These are phyloP conservation scores for Cryptococcus floricola DNA, from an alignment of 1,284 basidiomycete genomes.

Conservation along the genomic window DNA sequence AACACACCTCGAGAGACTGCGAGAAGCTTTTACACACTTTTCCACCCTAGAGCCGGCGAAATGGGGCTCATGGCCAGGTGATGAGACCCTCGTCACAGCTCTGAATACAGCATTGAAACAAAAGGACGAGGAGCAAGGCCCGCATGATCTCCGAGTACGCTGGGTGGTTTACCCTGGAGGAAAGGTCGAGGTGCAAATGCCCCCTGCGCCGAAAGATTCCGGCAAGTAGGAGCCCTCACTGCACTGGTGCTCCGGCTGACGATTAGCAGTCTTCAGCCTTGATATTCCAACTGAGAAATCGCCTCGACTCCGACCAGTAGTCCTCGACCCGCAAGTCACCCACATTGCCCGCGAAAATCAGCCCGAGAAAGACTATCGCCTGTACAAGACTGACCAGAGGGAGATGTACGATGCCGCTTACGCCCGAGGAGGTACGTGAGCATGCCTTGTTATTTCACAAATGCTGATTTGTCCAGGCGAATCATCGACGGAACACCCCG, in stretches of 20 bases:
- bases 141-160: constrained; percentile 37
- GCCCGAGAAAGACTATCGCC: constrained; percentile 15
- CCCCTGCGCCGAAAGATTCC: constrained; percentile 25
- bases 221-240: constrained; percentile 12
- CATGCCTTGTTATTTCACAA: neutral
- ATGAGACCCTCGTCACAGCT: constrained; percentile 21
- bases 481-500: constrained; percentile 18
- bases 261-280: constrained; percentile 12
- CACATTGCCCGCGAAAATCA: neutral
- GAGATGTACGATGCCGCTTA: constrained; percentile 33
- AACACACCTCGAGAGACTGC: constrained; percentile 31
- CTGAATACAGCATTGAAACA: constrained; percentile 14
- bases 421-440: constrained; percentile 19
- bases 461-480: constrained; percentile 1
- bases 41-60: constrained; percentile 1
- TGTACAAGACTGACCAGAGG: constrained; percentile 39
- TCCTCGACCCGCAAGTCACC: constrained; percentile 24
- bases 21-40: constrained; percentile 31
- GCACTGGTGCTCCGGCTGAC: neutral
- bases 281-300: neutral
- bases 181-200: constrained; percentile 23
- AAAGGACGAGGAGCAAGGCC: constrained; percentile 1
- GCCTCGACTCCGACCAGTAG: constrained; percentile 15
- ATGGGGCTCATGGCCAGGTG: constrained; percentile 31
- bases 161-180: constrained; percentile 22